phyloP scores from a whole-genome alignment of 306 rosid genomes.

The Trifolium repens region DNA sequence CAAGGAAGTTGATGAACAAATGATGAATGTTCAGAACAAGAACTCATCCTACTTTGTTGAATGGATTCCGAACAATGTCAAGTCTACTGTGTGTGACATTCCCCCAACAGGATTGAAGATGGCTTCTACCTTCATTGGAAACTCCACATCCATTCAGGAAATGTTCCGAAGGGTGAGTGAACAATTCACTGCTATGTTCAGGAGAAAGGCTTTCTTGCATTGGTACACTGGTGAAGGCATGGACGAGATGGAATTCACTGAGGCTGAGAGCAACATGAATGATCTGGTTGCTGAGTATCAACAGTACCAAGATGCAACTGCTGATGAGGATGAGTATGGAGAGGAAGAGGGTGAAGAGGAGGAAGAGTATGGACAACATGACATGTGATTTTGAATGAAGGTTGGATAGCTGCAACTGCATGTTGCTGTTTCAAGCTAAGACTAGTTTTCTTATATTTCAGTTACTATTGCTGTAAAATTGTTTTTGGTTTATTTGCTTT shows the following conservation, averaged over 20 bases:
- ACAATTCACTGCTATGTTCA: slow-evolving; percentile 21
- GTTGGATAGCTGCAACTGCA: slow-evolving; percentile 58
- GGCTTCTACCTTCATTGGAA: slow-evolving; percentile 11
- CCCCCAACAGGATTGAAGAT: slow-evolving; percentile 24
- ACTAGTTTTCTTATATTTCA: slow-evolving; percentile 33
- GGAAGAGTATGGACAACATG: neutral
- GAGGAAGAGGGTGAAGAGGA: slow-evolving; percentile 4
- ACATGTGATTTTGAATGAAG: slow-evolving; percentile 31
- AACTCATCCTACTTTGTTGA: slow-evolving; percentile 27
- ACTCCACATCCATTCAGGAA: slow-evolving; percentile 31
- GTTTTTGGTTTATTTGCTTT: slow-evolving; percentile 30
- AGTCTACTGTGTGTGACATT: slow-evolving; percentile 24
- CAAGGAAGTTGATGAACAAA: slow-evolving; percentile 18
- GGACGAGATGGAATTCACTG: slow-evolving; percentile 23
- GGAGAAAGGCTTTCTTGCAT: slow-evolving; percentile 31
- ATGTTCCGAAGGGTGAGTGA: slow-evolving; percentile 29
- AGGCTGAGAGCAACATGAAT: slow-evolving; percentile 33
- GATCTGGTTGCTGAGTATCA: slow-evolving; percentile 31
- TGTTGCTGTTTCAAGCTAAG: slow-evolving; percentile 52
- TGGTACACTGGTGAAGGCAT: slow-evolving; percentile 24
- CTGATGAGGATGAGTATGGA: slow-evolving; percentile 22
- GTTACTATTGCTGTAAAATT: slow-evolving; percentile 4
- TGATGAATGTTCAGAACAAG: slow-evolving; percentile 31
- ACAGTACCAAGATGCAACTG: slow-evolving; percentile 24
- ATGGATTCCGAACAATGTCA: slow-evolving; percentile 32